phyloP scores from a whole-genome alignment of 495 filamentous ascomycete species.

The Pyrenula aspistea region DNA sequence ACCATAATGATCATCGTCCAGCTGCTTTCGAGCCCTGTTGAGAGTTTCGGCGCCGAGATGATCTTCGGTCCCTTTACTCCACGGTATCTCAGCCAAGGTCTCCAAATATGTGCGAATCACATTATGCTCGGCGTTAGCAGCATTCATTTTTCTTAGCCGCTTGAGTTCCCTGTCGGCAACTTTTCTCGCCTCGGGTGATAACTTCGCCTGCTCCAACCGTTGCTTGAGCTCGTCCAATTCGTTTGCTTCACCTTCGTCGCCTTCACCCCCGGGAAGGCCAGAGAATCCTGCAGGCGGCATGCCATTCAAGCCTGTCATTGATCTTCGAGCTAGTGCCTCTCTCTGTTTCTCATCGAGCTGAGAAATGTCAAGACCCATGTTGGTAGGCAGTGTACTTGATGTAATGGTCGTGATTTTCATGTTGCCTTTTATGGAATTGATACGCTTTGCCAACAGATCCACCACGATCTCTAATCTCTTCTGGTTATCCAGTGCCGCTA shows the following conservation, averaged over 20 bases:
- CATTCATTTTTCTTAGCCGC: conserved; percentile 86
- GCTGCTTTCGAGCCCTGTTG: conserved; percentile 67
- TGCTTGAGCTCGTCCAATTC: conserved; percentile 90
- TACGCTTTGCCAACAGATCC: conserved; percentile 66
- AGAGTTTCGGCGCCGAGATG: conserved; percentile 75
- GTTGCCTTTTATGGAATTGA: conserved; percentile 68
- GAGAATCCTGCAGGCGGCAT: conserved; percentile 37
- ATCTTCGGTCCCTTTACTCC: conserved; percentile 78
- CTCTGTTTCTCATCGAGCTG: conserved; percentile 39
- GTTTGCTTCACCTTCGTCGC: conserved; percentile 61
- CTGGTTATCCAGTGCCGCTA: conserved; percentile 63
- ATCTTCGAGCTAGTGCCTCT: conserved; percentile 37
- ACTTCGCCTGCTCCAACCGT: conserved; percentile 65
- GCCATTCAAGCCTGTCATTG: conserved; percentile 37
- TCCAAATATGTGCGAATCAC: conserved; percentile 92
- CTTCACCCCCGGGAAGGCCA: conserved; percentile 32
- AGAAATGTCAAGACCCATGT: conserved; percentile 39
- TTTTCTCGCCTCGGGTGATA: conserved; percentile 67
- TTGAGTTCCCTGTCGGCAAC: conserved; percentile 83
- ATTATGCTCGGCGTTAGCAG: conserved; percentile 87
- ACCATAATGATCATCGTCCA: conserved; percentile 95
- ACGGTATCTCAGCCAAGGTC: conserved; percentile 88
- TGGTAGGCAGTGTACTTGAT: conserved; percentile 41
- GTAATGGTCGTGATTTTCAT: conserved; percentile 65
- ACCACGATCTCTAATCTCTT: conserved; percentile 68